Evolutionary conservation across 805 yeast species (phyloP).

Genomic region (Brettanomyces naardenensis): DNA sequence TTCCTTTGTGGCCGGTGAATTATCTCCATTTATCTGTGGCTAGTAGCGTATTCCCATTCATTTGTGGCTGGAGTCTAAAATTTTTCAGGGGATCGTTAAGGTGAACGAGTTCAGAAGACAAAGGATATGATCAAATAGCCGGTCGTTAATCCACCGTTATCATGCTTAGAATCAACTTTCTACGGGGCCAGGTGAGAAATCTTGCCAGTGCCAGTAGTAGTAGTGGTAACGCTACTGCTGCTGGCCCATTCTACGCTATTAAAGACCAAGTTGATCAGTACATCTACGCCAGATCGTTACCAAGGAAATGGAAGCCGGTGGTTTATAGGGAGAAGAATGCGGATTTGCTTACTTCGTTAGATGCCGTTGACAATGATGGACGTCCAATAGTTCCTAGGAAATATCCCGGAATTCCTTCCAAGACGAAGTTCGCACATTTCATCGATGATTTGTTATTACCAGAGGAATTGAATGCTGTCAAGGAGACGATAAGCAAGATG

Average conservation of each 20-base stretch:
- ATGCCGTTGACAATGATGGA: conserved; percentile 19
- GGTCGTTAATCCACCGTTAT: too few relatives aligned
- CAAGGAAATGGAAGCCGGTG: conserved; percentile 15
- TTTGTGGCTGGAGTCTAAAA: too few relatives aligned
- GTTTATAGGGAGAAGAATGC: conserved; percentile 20
- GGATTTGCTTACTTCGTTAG: conserved; percentile 12
- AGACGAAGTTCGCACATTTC: conserved; percentile 16
- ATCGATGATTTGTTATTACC: conserved; percentile 15
- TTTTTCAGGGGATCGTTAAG: too few relatives aligned
- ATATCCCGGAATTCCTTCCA: conserved; percentile 21
- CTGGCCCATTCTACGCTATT: conserved; percentile 15
- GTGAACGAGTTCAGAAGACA: too few relatives aligned
- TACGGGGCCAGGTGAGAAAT: too few relatives aligned
- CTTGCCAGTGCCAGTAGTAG: too few relatives aligned
- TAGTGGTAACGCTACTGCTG: too few relatives aligned
- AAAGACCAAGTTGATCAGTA: conserved; percentile 25
- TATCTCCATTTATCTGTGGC: too few relatives aligned
- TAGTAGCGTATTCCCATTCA: too few relatives aligned
- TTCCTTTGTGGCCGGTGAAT: too few relatives aligned
- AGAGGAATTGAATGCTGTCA: conserved; percentile 19
- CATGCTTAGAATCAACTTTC: too few relatives aligned
- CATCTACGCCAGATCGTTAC: conserved; percentile 16
- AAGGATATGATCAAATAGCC: too few relatives aligned
- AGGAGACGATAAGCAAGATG: conserved; percentile 10
- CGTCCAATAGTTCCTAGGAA: conserved; percentile 20